Base-by-base conservation (phyloP, 78 protist genomes). In the Chrysochromulina parva region DNA sequence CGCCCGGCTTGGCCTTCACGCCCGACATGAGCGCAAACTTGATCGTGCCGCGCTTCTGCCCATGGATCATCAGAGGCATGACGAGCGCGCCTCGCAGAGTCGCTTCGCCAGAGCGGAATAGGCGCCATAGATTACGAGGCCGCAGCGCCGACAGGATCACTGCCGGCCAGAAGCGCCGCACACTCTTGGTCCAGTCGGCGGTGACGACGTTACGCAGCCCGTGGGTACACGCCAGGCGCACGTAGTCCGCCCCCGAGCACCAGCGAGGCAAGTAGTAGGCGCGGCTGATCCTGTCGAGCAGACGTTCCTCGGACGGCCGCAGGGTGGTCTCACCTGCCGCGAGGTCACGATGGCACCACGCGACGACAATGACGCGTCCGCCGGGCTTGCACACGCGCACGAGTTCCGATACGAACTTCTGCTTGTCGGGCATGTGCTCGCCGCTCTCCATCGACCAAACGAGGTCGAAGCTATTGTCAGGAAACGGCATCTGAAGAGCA, bases 361-460 rank as follows among this genome's bases (percentile, higher is more conserved):
- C 26, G 38, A 88, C 88, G 88, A 82, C 9, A 3, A 57, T 57
- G 26, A 82, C 17, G 28, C 7, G 17, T 6, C 88, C 69, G 57
- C 71, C 71, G n/a, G 73, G 73, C 28, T 2, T 0, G 47, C n/a
- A 19, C 7, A 58, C 89, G 89, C 73, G 73, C 50, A 59, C 13
- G 59, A 85, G 73, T 38, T 58, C 74, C 38, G 74, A 47, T 71
- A 60, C 57, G 89, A 60, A 58, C 55, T 38, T 1, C 3, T 7
- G 38, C 67, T 88, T 71, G 84, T 71, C 84, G n/a, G 91, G 91
- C 91, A 88, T 88, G 86, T 53, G 86, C 86, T 78, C 60, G 3
- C 69, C 74, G 22, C 88, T 76, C 60, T 89, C 92, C 22, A 88
- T 5, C 6, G 88, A 57, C 87, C 92, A 89, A 78, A 89, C n/a